These are phyloP conservation scores for Ogataea populi-albae DNA, from an alignment of 805 yeast genomes.

Conservation along the genomic window DNA sequence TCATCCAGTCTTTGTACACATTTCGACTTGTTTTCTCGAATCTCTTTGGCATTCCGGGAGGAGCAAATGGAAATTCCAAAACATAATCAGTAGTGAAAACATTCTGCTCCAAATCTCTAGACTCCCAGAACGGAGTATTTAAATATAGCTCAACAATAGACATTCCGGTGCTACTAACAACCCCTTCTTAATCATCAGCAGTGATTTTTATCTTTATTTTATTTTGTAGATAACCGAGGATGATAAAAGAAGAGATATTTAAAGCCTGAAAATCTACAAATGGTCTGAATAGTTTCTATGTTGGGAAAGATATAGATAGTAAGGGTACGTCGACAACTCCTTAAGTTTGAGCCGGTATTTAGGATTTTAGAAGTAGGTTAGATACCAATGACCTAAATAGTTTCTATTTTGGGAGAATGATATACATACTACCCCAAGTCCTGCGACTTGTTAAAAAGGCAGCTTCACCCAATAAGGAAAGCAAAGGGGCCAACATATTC, in stretches of 20 bases:
- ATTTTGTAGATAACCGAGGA: too few relatives aligned
- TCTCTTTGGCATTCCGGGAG: slow-evolving; percentile 5
- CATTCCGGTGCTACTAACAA: too few relatives aligned
- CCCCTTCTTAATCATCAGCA: too few relatives aligned
- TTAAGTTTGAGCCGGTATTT: background rate
- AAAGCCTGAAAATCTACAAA: background rate
- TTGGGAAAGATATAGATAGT: background rate
- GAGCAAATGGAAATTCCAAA: slow-evolving; percentile 4
- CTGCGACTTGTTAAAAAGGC: too few relatives aligned
- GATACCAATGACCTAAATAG: slow-evolving; percentile 3
- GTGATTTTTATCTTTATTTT: too few relatives aligned
- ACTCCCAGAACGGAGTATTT: slow-evolving; percentile 4
- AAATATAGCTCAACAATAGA: background rate
- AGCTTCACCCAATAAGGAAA: too few relatives aligned
- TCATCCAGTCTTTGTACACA: slow-evolving; percentile 5
- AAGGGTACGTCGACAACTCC: too few relatives aligned
- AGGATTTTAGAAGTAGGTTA: slow-evolving; percentile 1
- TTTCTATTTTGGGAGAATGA: slow-evolving; percentile 1
- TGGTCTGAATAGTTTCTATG: slow-evolving; percentile 4
- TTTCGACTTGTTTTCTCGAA: slow-evolving; percentile 1
- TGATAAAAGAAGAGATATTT: too few relatives aligned
- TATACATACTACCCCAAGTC: too few relatives aligned
- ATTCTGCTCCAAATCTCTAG: background rate
- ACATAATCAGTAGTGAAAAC: slow-evolving; percentile 2
- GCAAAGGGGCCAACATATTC: too few relatives aligned